Conservation (phyloP, 2,329 filamentous ascomycete species). For the Myriangium duriaei region DNA sequence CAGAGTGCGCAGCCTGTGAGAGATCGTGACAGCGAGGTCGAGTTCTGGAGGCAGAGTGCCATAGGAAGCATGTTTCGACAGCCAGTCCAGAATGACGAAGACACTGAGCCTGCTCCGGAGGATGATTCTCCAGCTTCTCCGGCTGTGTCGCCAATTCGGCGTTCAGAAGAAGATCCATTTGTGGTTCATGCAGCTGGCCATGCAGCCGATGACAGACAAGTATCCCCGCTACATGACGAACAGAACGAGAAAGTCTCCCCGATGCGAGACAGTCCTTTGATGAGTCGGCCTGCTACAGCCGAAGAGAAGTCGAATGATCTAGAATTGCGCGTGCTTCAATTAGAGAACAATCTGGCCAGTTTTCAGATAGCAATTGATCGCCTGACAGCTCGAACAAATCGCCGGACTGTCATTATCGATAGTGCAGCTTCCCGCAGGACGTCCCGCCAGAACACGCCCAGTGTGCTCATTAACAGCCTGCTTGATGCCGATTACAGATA, state of each 20-base stretch:
- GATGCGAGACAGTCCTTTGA: constrained; percentile 7
- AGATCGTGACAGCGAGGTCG: constrained; percentile 24
- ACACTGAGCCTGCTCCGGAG: background rate
- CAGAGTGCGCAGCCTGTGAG: constrained; percentile 14
- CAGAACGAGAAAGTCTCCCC: constrained; percentile 1
- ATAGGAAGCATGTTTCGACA: constrained; percentile 18
- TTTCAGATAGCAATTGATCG: constrained; percentile 23
- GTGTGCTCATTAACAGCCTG: constrained; percentile 23
- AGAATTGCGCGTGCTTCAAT: constrained; percentile 23
- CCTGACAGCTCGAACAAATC: constrained; percentile 20
- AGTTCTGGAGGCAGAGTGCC: constrained; percentile 24
- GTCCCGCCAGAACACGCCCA: constrained; percentile 19
- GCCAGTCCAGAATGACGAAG: constrained; percentile 9
- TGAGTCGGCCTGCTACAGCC: constrained; percentile 8
- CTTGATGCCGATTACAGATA: constrained; percentile 16
- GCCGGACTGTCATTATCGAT: constrained; percentile 20
- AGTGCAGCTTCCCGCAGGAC: constrained; percentile 10
- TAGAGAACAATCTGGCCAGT: constrained; percentile 21
- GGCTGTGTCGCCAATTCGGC: constrained; percentile 4
- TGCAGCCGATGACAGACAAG: background rate
- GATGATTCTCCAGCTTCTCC: background rate
- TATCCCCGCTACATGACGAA: constrained; percentile 4
- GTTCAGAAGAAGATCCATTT: constrained; percentile 2
- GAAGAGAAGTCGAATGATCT: constrained; percentile 17
- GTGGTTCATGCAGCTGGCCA: constrained; percentile 1